Conservation (phyloP, 2,329 filamentous ascomycete species). For the Sporothrix mexicana region DNA sequence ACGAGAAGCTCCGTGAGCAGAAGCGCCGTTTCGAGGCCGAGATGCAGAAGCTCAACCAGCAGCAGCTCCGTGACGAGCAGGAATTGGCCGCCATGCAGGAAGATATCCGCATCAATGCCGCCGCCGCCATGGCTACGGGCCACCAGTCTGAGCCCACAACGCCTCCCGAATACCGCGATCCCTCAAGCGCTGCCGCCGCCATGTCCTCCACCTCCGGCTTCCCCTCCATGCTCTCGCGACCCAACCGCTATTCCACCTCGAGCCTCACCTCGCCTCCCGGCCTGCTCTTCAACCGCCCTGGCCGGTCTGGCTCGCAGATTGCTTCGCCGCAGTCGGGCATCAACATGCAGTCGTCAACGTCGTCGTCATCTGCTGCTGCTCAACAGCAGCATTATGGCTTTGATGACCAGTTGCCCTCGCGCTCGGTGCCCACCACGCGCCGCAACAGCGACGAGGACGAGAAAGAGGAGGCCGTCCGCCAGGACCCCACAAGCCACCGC, state of each 20-base stretch:
- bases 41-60: slow-evolving; percentile 86
- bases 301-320: slow-evolving; percentile 77
- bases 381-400: slow-evolving; percentile 51
- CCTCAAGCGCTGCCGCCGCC: no score
- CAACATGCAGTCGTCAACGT: slow-evolving; percentile 48
- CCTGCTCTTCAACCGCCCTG: slow-evolving; percentile 69
- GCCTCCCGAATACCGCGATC: slow-evolving; percentile 86
- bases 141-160: slow-evolving; percentile 95
- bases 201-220: slow-evolving; percentile 65
- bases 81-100: slow-evolving; percentile 86
- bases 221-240: slow-evolving; percentile 78
- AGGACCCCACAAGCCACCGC: slow-evolving; percentile 73
- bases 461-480: slow-evolving; percentile 74
- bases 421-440: slow-evolving; percentile 83
- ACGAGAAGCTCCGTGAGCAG: slow-evolving; percentile 88
- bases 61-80: slow-evolving; percentile 80
- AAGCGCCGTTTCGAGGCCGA: slow-evolving; percentile 89
- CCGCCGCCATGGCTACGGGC: slow-evolving; percentile 58
- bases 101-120: slow-evolving; percentile 66
- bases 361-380: slow-evolving; percentile 42
- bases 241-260: slow-evolving; percentile 87
- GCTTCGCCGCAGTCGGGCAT: slow-evolving; percentile 75
- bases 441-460: slow-evolving; percentile 92
- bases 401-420: slow-evolving; percentile 73
- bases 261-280: slow-evolving; percentile 84